phyloP scores from a whole-genome alignment of 768 basidiomycete species.

The Suillus weaverae region DNA sequence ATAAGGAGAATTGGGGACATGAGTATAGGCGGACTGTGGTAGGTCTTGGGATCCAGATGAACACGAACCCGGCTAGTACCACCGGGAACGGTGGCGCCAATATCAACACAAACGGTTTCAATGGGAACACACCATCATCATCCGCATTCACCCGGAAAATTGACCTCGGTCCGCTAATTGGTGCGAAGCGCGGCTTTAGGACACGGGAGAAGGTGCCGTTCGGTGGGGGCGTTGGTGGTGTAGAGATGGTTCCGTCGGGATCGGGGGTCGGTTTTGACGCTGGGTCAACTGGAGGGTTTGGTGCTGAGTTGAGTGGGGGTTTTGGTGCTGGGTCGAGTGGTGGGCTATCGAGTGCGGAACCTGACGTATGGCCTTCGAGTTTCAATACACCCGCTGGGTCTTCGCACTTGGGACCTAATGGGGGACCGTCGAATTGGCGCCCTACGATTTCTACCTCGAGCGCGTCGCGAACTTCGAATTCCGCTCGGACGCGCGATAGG shows the following conservation, averaged over 20 bases:
- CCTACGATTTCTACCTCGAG: background rate
- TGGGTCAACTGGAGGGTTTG: background rate
- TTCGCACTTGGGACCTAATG: background rate
- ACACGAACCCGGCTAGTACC: background rate
- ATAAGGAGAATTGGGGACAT: conserved; percentile 4
- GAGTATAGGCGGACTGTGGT: background rate
- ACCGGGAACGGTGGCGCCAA: conserved; percentile 6
- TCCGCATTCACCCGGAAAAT: conserved; percentile 15
- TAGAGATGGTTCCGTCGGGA: conserved; percentile 48
- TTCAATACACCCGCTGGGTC: background rate
- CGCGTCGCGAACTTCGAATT: background rate
- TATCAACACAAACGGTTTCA: conserved; percentile 21
- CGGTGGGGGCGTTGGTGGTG: conserved; percentile 63
- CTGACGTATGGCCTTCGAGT: background rate
- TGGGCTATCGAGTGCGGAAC: background rate
- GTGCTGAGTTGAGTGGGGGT: background rate
- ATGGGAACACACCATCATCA: conserved; percentile 1
- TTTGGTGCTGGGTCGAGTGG: background rate
- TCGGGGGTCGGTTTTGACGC: background rate
- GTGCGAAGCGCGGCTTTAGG: conserved; percentile 57
- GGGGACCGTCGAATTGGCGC: background rate
- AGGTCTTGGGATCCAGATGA: background rate
- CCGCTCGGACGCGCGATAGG: conserved; percentile 10
- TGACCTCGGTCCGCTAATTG: conserved; percentile 67
- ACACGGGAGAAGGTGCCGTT: conserved; percentile 56